Evolutionary conservation across 129 eudicot genomes (phyloP).

Genomic region (Rutidosis leptorrhynchoides): DNA sequence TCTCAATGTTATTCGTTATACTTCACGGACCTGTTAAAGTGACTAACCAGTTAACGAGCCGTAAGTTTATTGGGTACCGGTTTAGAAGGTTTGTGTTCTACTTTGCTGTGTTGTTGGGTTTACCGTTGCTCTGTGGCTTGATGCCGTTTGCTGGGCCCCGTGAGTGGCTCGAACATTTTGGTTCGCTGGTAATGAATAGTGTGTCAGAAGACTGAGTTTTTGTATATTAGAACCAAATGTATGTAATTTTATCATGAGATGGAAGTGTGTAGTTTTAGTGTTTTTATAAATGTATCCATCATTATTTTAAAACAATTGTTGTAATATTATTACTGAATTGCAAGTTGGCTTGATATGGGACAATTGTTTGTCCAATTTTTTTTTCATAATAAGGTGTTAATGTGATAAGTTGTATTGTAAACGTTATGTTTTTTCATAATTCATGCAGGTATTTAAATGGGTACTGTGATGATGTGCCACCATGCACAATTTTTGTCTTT

Average conservation of each 20-base stretch:
- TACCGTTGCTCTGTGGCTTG: conserved; percentile 70
- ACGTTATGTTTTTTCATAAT: too few species aligned
- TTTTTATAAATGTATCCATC: neutral
- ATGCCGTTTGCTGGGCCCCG: conserved; percentile 70
- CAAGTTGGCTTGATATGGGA: neutral
- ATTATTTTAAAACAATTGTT: too few species aligned
- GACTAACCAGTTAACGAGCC: conserved; percentile 26
- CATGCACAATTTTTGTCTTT: too few species aligned
- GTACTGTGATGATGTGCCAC: too few species aligned
- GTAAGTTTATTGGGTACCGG: conserved; percentile 44
- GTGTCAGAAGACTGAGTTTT: conserved; percentile 18
- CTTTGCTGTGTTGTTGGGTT: conserved; percentile 27
- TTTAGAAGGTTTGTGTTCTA: conserved; percentile 51
- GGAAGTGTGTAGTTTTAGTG: neutral
- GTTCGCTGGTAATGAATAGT: conserved; percentile 24
- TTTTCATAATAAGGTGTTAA: neutral
- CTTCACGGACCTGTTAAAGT: conserved; percentile 76
- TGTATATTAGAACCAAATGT: neutral
- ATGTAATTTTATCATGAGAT: neutral
- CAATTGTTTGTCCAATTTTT: too few species aligned
- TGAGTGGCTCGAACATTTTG: conserved; percentile 71
- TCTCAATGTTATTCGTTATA: conserved; percentile 36
- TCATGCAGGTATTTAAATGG: too few species aligned
- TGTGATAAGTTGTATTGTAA: neutral
- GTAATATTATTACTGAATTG: neutral